A percentile compares a stretch with the other conserved stretches of the same genome.
These are phyloP conservation scores for Homolaphlyctis polyrhiza DNA, from an alignment of 371 early-diverging fungal species.

Conservation along the genomic window DNA sequence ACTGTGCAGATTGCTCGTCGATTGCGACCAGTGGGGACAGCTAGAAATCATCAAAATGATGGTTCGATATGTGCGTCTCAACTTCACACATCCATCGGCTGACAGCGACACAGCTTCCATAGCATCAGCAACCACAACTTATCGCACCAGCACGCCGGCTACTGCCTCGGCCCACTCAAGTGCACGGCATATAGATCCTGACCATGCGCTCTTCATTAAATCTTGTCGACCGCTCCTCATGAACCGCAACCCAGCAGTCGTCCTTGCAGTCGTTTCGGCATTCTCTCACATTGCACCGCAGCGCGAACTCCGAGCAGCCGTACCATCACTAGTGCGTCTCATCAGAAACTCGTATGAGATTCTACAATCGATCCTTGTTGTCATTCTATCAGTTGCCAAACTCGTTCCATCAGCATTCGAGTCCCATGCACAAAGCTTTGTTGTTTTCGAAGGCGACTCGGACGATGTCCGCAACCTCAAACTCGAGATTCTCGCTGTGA, in stretches of 20 bases:
- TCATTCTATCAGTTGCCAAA: conserved; percentile 69
- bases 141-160: background rate
- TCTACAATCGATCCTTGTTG: conserved; percentile 70
- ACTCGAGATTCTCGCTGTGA: conserved; percentile 71
- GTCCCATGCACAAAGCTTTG: conserved; percentile 70
- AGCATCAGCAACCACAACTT: background rate
- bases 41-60: conserved; percentile 76
- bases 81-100: conserved; percentile 24
- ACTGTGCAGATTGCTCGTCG: conserved; percentile 75
- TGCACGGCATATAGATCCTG: conserved; percentile 28
- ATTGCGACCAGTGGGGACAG: conserved; percentile 95
- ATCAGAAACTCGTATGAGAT: conserved; percentile 70
- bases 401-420: conserved; percentile 67
- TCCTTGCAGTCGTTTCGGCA: conserved; percentile 68
- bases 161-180: background rate
- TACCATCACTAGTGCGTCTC: conserved; percentile 71
- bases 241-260: conserved; percentile 84
- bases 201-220: conserved; percentile 68
- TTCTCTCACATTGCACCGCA: conserved; percentile 71
- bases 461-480: conserved; percentile 74
- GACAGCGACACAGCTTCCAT: background rate
- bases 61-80: conserved; percentile 58
- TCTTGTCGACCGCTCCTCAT: conserved; percentile 73
- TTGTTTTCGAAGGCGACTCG: conserved; percentile 73
- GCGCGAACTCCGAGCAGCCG: conserved; percentile 54